These are phyloP conservation scores for Rubia tinctorum DNA, from an alignment of 305 asterid species.

Conservation along the genomic window DNA sequence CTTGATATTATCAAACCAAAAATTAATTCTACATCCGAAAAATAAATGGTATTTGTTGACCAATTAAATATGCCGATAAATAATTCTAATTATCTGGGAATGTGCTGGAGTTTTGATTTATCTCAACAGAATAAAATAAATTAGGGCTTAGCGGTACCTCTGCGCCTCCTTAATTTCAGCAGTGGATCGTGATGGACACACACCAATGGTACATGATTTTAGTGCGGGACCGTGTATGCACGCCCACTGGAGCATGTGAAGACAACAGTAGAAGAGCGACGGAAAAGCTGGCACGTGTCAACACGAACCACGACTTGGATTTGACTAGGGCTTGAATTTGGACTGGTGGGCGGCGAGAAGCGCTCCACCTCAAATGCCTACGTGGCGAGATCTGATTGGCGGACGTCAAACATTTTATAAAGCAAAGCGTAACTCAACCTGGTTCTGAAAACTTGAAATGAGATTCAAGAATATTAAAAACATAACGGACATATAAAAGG, in stretches of 20 bases:
- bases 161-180: not conserved
- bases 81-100: not conserved
- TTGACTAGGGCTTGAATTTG: slow-evolving; percentile 24
- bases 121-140: not conserved
- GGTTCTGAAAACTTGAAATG: not conserved
- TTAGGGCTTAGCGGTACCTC: not conserved
- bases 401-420: not conserved
- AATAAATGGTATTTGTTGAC: not conserved
- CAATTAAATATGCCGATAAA: not conserved
- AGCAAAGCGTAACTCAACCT: not conserved
- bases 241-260: not conserved
- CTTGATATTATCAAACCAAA: not conserved
- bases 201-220: fast-evolving
- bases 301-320: slow-evolving; percentile 6
- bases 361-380: slow-evolving; percentile 1
- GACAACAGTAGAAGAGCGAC: not conserved
- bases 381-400: slow-evolving; percentile 14
- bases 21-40: not conserved
- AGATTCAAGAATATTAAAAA: not conserved
- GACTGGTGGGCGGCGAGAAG: slow-evolving; percentile 17
- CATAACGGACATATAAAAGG: slow-evolving; percentile 4
- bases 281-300: not conserved
- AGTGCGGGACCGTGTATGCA: not conserved
- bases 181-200: not conserved
- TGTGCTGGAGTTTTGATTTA: not conserved